phyloP scores from a whole-genome alignment of 495 filamentous ascomycete genomes.

The Penicillium subrubescens region DNA sequence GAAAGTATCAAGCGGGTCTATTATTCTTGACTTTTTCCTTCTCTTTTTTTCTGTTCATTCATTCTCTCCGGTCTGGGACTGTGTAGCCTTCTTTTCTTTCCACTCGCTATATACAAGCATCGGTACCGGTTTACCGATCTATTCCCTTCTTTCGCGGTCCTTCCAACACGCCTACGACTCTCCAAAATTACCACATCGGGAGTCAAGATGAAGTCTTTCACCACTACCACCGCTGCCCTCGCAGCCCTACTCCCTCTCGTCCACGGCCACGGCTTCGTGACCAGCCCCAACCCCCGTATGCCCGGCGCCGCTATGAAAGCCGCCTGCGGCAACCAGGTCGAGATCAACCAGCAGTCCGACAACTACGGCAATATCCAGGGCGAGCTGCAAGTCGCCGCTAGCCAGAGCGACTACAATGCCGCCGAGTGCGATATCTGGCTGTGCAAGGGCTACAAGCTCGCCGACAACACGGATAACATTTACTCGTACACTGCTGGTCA shows the following conservation, averaged over 20 bases:
- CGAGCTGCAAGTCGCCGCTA: conserved; percentile 58
- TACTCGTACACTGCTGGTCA: conserved; percentile 62
- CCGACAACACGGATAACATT: conserved; percentile 68
- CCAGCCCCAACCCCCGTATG: conserved; percentile 56
- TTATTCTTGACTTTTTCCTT: conserved; percentile 21
- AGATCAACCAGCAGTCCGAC: conserved; percentile 61
- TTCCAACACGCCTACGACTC: conserved; percentile 10
- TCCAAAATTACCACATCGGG: background rate
- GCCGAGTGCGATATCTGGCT: conserved; percentile 65
- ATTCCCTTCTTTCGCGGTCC: conserved; percentile 25
- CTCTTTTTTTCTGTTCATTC: conserved; percentile 24
- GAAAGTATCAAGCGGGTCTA: conserved; percentile 18
- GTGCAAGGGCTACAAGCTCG: conserved; percentile 74
- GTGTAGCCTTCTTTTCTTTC: conserved; percentile 25
- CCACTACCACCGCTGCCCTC: conserved; percentile 38
- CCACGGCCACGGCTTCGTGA: conserved; percentile 65
- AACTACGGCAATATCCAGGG: conserved; percentile 70
- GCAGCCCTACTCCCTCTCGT: conserved; percentile 54
- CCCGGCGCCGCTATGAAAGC: conserved; percentile 61
- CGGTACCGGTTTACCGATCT: conserved; percentile 27
- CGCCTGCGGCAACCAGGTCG: conserved; percentile 64
- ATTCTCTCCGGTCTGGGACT: conserved; percentile 44
- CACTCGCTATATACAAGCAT: conserved; percentile 14
- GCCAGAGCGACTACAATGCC: conserved; percentile 59
- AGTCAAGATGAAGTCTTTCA: conserved; percentile 41